Base-by-base conservation (phyloP, 768 basidiomycete genomes). In the Fomitopsis serialis region DNA sequence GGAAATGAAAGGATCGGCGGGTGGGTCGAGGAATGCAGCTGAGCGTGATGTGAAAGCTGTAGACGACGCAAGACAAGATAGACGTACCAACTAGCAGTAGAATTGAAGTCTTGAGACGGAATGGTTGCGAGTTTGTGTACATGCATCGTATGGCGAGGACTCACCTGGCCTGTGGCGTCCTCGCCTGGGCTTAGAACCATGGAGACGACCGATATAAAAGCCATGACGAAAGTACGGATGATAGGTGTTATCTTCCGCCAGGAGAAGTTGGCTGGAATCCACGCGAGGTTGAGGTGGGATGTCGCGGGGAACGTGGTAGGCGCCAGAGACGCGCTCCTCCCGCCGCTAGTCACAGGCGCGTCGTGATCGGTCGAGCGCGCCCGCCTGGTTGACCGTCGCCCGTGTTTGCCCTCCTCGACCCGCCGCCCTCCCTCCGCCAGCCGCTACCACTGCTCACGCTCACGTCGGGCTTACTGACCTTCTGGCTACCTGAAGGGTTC, bases 401-500 rank as follows among this genome's bases (percentile, higher is more conserved):
- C 29, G 5, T 32, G 92, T 91, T 0, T n/a, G n/a, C n/a, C n/a
- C n/a, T n/a, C n/a, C n/a, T n/a, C n/a, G n/a, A n/a, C n/a, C n/a
- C n/a, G n/a, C n/a, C n/a, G n/a, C n/a, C n/a, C n/a, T n/a, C n/a
- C n/a, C n/a, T n/a, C n/a, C n/a, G n/a, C n/a, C n/a, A n/a, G n/a
- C n/a, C n/a, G n/a, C n/a, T n/a, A n/a, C n/a, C n/a, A n/a, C n/a
- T n/a, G n/a, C n/a, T n/a, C n/a, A n/a, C n/a, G n/a, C n/a, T n/a
- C n/a, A n/a, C n/a, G n/a, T n/a, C n/a, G n/a, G n/a, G n/a, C n/a
- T n/a, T n/a, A n/a, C n/a, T n/a, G n/a, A n/a, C n/a, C n/a, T n/a
- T n/a, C n/a, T n/a, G 92, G 94, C 58, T 97, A 96, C 62, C 68
- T 98, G 54, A 95, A 96, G 70, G 92, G 89, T 25, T 98, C 48